These are phyloP conservation scores for Malassezia globosa DNA, from an alignment of 1,284 basidiomycete genomes.

Conservation along the genomic window DNA sequence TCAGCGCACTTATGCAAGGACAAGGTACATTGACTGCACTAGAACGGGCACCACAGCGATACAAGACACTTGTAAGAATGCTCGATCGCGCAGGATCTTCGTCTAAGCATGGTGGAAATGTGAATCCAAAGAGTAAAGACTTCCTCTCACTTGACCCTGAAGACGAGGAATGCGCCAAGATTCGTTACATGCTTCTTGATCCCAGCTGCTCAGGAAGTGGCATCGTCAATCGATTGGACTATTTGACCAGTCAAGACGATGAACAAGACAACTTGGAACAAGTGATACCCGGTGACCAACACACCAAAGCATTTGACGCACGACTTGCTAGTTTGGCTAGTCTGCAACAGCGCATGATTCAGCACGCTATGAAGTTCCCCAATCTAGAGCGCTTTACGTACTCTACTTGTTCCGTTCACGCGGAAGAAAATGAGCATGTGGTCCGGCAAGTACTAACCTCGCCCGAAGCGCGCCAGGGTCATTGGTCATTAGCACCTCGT, in stretches of 20 bases:
- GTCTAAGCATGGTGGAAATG: slow-evolving; percentile 18
- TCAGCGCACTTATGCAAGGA: slow-evolving; percentile 58
- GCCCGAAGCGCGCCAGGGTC: slow-evolving; percentile 19
- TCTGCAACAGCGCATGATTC: slow-evolving; percentile 75
- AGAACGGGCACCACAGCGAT: slow-evolving; percentile 24
- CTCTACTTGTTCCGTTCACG: slow-evolving; percentile 87
- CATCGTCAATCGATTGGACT: slow-evolving; percentile 40
- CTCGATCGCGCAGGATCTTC: slow-evolving; percentile 19
- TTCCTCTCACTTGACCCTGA: slow-evolving; percentile 29
- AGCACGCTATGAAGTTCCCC: slow-evolving; percentile 82
- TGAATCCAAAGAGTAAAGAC: slow-evolving; percentile 23
- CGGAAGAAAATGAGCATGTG: slow-evolving; percentile 78
- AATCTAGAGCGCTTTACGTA: slow-evolving; percentile 67
- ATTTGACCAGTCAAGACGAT: slow-evolving; percentile 16
- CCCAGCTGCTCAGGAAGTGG: slow-evolving; percentile 39
- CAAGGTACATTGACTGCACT: slow-evolving; percentile 25
- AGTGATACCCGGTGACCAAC: slow-evolving; percentile 3
- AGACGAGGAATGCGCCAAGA: slow-evolving; percentile 4
- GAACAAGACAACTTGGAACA: slow-evolving; percentile 17
- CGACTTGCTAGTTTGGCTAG: slow-evolving; percentile 20
- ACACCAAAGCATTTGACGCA: not conserved
- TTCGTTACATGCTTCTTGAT: slow-evolving; percentile 39
- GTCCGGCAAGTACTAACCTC: slow-evolving; percentile 51
- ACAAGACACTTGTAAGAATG: slow-evolving; percentile 19
- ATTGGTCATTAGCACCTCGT: slow-evolving; percentile 29